These are phyloP conservation scores for Volvox reticuliferus DNA, from an alignment of 139 green algal species.

Conservation along the genomic window DNA sequence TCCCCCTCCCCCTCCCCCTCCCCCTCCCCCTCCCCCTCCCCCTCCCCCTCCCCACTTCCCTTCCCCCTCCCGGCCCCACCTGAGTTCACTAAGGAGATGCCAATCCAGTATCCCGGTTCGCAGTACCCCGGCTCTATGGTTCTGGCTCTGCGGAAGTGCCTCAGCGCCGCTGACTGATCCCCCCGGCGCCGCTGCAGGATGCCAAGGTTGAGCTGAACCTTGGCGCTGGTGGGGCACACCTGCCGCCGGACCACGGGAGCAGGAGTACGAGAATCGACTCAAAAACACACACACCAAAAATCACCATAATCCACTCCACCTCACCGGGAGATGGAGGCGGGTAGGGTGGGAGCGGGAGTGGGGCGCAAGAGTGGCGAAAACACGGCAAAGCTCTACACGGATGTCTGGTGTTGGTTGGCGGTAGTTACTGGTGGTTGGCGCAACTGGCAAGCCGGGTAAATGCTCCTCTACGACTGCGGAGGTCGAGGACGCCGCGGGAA, in stretches of 20 bases:
- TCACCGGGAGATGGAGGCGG: background rate
- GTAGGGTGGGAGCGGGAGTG: background rate
- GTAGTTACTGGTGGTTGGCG: too few species aligned
- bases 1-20: background rate
- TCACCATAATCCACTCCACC: too few species aligned
- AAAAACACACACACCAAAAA: background rate
- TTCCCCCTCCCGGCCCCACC: background rate
- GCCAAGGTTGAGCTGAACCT: slow-evolving; percentile 87
- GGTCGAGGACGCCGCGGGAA: background rate
- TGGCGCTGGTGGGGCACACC: slow-evolving; percentile 79
- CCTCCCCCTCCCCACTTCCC: background rate
- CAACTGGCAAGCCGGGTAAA: too few species aligned
- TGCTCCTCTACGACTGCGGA: too few species aligned
- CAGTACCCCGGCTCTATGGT: slow-evolving; percentile 81
- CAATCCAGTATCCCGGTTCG: slow-evolving; percentile 84
- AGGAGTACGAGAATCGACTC: background rate
- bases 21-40: background rate
- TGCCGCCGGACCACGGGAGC: slow-evolving; percentile 20
- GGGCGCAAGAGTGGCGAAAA: background rate
- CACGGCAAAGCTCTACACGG: background rate
- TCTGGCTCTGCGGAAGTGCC: slow-evolving; percentile 66
- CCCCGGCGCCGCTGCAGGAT: slow-evolving; percentile 73
- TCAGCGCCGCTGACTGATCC: slow-evolving; percentile 61
- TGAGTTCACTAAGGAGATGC: slow-evolving; percentile 65
- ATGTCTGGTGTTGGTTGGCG: background rate